These are phyloP conservation scores for Ceratobasidium sp. DNA, from an alignment of 1,284 basidiomycete genomes.

Conservation along the genomic window DNA sequence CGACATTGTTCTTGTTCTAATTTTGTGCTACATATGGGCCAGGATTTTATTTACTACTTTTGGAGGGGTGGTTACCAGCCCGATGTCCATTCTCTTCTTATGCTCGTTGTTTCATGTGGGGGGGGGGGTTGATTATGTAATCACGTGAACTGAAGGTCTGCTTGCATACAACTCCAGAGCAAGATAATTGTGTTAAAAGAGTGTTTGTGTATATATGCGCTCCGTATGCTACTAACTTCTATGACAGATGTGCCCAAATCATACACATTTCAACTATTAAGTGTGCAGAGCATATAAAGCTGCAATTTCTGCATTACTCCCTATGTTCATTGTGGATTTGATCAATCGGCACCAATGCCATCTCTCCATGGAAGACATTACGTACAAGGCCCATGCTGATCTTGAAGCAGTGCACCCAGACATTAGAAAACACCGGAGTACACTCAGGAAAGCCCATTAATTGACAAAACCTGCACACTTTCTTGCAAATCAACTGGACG, in stretches of 20 bases:
- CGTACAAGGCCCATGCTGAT: background rate
- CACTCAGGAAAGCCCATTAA: background rate
- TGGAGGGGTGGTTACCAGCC: too few species aligned
- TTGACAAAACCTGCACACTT: constrained; percentile 10
- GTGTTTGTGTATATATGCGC: background rate
- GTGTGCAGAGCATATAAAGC: background rate
- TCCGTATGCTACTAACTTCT: background rate
- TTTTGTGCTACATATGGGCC: too few species aligned
- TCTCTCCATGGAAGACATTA: constrained; percentile 32
- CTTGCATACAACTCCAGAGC: background rate
- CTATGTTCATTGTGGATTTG: background rate
- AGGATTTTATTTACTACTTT: too few species aligned
- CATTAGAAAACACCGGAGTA: constrained; percentile 20
- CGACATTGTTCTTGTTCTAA: too few species aligned
- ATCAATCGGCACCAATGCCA: background rate
- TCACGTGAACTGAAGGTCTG: background rate
- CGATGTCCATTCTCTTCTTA: too few species aligned
- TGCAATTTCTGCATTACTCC: background rate
- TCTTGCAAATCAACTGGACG: constrained; percentile 2
- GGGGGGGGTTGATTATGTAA: background rate
- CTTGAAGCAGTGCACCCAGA: constrained; percentile 43
- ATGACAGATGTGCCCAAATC: background rate
- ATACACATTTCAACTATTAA: background rate
- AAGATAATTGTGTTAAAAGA: background rate
- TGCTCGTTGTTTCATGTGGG: too few species aligned